Base-by-base conservation (phyloP, 2,329 filamentous ascomycete genomes). In the Penicillium paneum region DNA sequence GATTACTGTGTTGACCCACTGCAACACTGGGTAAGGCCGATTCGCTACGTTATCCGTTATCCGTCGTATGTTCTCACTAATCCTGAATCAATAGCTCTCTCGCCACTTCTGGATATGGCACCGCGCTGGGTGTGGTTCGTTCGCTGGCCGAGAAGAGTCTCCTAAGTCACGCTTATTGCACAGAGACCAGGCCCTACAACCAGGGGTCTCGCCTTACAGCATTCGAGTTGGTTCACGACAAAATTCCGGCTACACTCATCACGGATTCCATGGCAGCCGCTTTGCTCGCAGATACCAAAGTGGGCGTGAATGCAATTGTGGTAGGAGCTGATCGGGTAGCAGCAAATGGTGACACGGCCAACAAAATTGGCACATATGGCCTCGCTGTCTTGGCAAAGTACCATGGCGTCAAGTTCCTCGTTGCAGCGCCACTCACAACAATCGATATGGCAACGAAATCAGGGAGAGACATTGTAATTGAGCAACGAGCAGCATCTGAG, bases 211-310 rank as follows among this genome's bases (percentile, higher is more conserved):
- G 94, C 19, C 80, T 99, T 55, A 99, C 94, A 5, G 91, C 94
- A 8, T 99, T 95, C 72, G 94, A 99, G 76, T 83, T 99, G n/a
- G 89, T 95, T 8, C 93, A 92, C 70, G 94, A 99, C 73, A 78
- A 85, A 15, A 96, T 99, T 52, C 93, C 94, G 2, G 87, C 91
- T 42, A 97, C 92, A 0, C 79, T 99, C 44, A 87, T 99, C 64
- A 96, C 93, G 0, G 94, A 99, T 74, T 97, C 91, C 29, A 99
- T 99, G 94, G 94, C 91, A 1, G 92, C 87, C 12, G 88, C 93
- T 0, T 81, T 99, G 8, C 88, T 99, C 69, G 80, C 61, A 55
- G 73, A 55, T 67, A 52, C 79, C 21, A 75, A 80, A 35, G 81
- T 85, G 67, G 85, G 87, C 66, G 89, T 99, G 56, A 83, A 85